Conservation (phyloP, 345 rosid species). For the Excoecaria cochinchinensis region DNA sequence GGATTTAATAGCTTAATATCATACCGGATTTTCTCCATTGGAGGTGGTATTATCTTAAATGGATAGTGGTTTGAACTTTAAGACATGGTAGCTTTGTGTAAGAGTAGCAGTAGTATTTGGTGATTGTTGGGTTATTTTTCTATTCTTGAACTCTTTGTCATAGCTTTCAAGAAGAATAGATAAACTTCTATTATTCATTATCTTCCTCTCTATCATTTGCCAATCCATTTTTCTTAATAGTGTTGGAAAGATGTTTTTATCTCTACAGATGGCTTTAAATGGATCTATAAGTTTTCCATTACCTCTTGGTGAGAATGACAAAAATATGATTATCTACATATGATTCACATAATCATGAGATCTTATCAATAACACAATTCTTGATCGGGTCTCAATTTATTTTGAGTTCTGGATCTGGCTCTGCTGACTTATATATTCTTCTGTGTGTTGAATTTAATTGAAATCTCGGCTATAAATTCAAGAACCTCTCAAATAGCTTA, state of each 20-base stretch:
- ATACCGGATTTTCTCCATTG: background rate
- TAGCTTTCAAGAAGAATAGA: background rate
- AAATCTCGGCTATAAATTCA: background rate
- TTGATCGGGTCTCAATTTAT: background rate
- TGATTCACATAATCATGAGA: background rate
- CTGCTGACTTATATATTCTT: background rate
- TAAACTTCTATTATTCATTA: background rate
- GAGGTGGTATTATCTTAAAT: background rate
- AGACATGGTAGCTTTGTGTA: background rate
- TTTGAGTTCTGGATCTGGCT: background rate
- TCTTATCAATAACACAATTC: slow-evolving; percentile 4
- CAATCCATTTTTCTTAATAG: background rate
- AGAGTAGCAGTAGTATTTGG: background rate
- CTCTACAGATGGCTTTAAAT: background rate
- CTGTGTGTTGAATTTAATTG: background rate
- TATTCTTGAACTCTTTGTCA: background rate
- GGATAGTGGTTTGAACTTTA: background rate
- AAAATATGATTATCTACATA: background rate
- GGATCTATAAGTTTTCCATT: background rate
- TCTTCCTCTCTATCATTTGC: background rate
- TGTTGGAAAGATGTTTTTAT: background rate
- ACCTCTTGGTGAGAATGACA: background rate
- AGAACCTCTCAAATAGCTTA: background rate
- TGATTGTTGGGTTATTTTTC: background rate
- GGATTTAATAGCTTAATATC: background rate